phyloP scores from a whole-genome alignment of 2,329 filamentous ascomycete species.

The Diaporthe helianthi region DNA sequence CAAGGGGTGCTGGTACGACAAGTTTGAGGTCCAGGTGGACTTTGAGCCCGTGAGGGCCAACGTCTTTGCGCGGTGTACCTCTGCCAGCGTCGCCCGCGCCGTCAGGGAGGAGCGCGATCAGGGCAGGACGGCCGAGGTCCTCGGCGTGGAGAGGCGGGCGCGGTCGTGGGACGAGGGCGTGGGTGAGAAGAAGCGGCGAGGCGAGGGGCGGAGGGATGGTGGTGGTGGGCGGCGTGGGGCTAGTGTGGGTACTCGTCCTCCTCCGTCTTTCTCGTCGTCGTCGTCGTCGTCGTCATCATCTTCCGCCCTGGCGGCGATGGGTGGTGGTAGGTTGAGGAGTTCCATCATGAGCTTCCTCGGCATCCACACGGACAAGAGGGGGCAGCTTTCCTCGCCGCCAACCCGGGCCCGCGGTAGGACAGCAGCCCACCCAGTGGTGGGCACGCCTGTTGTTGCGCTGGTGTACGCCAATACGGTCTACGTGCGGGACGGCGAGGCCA shows the following conservation, averaged over 20 bases:
- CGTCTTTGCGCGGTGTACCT: conserved; percentile 9
- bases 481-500: background rate
- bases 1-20: background rate
- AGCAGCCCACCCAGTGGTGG: background rate
- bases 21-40: background rate
- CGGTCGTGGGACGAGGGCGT: background rate
- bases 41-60: conserved; percentile 2
- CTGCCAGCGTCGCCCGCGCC: background rate
- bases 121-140: background rate
- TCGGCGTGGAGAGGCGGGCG: background rate
- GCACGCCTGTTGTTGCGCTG: background rate
- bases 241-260: background rate
- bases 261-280: too few species aligned
- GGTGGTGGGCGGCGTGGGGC: background rate
- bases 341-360: background rate
- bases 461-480: background rate
- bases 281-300: background rate
- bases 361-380: background rate
- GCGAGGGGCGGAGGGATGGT: background rate
- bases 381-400: background rate
- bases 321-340: background rate
- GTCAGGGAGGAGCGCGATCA: background rate
- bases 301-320: background rate
- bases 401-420: background rate
- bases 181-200: background rate